Evolutionary conservation across 176 grass and related monocot genomes (phyloP), one percentile per base, ranked within the genome.

Genomic region (Thinopyrum elongatum): DNA sequence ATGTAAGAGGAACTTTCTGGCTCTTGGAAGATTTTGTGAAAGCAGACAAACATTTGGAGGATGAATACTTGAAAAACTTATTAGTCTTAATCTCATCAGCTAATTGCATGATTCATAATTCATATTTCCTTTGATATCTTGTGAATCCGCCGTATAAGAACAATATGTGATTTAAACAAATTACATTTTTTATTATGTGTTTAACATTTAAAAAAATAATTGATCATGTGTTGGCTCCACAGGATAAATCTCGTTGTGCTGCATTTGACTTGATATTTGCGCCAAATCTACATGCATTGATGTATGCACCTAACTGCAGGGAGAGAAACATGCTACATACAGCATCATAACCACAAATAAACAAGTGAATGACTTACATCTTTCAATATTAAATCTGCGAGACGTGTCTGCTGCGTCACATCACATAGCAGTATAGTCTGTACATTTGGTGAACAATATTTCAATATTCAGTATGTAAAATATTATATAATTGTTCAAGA

Each of bases 351-450:
- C 33, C 33, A 31, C 53, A 64, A 64, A 53, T 51, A 74, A 83
- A 79, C 11, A 13, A 79, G 23, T 83, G 41, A 26, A 79, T 47
- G 14, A 88, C 93, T 94, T 94, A 98, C 96, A 95, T 98, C 90
- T 88, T 88, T 82, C 75, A 29, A 75, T 87, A 98, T 94, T 82
- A 90, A 89, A 57, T 98, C 70, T 53, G 88, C 75, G 38, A 94
- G 89, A 64, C 27, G 81, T 74, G 74, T 88, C 78, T 89, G 78
- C 88, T 95, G 88, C 59, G 71, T 65, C 65, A 64, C 87, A 79
- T 85, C 85, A 47, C 88, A 90, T 72, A 89, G 91, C 70, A 89
- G 71, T 85, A 95, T 79, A 57, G 84, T 88, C 96, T 98, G 78
- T 63, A 81, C 73, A 77, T 89, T 77, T 82, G 63, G 38, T 80